Percentiles rank a stretch among this genome's conserved stretches.
Conservation (phyloP, 768 basidiomycete genomes). For the Ramaria sp. region DNA sequence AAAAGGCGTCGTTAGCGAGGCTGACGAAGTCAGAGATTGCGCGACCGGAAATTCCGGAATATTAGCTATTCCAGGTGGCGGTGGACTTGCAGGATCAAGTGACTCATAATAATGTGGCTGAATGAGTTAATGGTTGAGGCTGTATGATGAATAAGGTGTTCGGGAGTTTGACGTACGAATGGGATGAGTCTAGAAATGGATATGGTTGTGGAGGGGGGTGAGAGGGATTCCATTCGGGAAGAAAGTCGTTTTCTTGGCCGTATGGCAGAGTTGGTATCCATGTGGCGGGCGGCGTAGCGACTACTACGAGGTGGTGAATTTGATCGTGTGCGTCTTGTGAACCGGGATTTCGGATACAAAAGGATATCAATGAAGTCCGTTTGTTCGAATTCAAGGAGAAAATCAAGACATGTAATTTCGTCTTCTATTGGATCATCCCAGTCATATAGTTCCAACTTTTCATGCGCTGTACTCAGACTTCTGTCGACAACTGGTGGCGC, state of each 20-base stretch:
- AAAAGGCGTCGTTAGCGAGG: neutral
- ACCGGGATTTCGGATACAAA: neutral
- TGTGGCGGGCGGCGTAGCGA: constrained; percentile 1
- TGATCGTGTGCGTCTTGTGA: neutral
- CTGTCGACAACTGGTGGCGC: neutral
- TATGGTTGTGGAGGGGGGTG: neutral
- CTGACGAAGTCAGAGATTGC: neutral
- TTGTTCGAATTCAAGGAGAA: constrained; percentile 1
- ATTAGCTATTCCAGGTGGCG: neutral
- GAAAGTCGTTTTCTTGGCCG: constrained; percentile 1
- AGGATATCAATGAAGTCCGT: neutral
- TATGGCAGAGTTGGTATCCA: neutral
- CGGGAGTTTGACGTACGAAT: neutral
- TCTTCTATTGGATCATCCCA: constrained; percentile 1
- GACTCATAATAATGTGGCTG: constrained; percentile 6
- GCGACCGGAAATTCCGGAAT: constrained; percentile 3
- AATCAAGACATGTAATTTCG: neutral
- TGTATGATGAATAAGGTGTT: neutral
- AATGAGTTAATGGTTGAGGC: neutral
- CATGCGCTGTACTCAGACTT: neutral
- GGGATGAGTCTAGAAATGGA: neutral
- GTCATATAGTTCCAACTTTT: neutral
- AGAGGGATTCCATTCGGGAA: neutral
- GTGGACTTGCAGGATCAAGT: neutral
- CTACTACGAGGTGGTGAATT: neutral